phyloP scores from a whole-genome alignment of 1,284 basidiomycete species.

The Naganishia albida region DNA sequence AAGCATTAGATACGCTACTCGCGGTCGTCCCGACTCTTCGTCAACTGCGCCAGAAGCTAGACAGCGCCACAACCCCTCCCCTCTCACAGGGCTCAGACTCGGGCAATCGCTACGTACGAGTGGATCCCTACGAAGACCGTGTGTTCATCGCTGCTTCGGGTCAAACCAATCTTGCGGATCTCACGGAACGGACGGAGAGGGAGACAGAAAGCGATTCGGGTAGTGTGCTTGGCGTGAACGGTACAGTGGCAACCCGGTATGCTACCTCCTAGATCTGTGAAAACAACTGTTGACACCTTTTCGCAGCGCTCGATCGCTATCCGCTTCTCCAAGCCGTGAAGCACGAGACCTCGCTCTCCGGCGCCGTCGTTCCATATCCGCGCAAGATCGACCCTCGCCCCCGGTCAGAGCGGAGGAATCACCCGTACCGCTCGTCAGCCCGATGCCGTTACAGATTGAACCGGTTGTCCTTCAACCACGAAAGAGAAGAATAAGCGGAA shows the following conservation, averaged over 20 bases:
- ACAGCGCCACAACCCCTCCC: neutral
- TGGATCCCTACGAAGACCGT: slow-evolving; percentile 27
- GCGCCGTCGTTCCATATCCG: slow-evolving; percentile 14
- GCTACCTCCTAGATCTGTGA: neutral
- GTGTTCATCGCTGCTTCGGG: slow-evolving; percentile 37
- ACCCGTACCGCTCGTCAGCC: neutral
- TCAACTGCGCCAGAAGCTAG: slow-evolving; percentile 35
- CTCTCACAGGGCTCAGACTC: neutral
- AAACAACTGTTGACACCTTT: too few relatives aligned
- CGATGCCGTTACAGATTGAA: slow-evolving; percentile 11
- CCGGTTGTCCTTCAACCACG: neutral
- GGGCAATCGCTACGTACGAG: slow-evolving; percentile 35
- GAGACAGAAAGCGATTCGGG: slow-evolving; percentile 30
- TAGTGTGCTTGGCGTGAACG: slow-evolving; percentile 8
- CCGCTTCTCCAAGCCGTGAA: slow-evolving; percentile 9
- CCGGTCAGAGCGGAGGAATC: slow-evolving; percentile 8
- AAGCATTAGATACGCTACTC: slow-evolving; percentile 40
- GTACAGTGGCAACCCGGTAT: slow-evolving; percentile 7
- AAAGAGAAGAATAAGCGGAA: slow-evolving; percentile 20
- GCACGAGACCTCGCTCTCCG: neutral
- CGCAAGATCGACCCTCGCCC: slow-evolving; percentile 17
- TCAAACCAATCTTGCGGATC: slow-evolving; percentile 35
- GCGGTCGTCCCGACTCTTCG: slow-evolving; percentile 38
- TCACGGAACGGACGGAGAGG: slow-evolving; percentile 39
- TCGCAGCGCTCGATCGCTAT: slow-evolving; percentile 4